Conservation (phyloP, 78 protist species). For the Chrysochromulina tobinii region DNA sequence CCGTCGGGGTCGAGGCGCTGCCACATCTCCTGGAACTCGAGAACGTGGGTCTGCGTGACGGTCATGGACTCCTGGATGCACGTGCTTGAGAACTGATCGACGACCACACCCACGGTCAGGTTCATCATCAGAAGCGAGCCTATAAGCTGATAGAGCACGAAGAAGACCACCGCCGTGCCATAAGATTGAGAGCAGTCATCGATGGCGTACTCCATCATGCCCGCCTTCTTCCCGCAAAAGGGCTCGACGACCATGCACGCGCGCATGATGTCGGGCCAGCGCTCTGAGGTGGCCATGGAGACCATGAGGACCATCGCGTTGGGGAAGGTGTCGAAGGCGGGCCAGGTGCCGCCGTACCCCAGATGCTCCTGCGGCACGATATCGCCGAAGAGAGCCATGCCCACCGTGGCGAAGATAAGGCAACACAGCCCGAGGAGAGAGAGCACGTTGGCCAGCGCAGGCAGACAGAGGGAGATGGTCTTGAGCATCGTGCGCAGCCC, state of each 20-base stretch:
- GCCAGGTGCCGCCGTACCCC: neutral
- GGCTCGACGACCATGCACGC: neutral
- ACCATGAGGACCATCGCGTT: neutral
- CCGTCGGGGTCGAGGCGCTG: no score
- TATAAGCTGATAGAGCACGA: no score
- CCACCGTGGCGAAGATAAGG: constrained; percentile 7
- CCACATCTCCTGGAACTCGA: no score
- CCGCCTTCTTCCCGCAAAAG: no score
- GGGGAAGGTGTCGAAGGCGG: neutral
- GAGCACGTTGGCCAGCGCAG: neutral
- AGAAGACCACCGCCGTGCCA: no score
- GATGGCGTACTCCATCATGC: no score
- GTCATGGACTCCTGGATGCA: no score
- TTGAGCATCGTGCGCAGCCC: neutral
- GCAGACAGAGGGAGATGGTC: neutral
- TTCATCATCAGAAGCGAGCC: no score
- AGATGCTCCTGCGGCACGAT: neutral
- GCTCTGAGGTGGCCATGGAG: constrained; percentile 13
- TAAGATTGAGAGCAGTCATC: no score
- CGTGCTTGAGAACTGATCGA: no score
- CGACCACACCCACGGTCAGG: no score
- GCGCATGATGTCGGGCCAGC: neutral
- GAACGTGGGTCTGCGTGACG: no score
- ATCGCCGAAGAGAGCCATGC: neutral
- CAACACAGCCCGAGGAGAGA: neutral